Evolutionary conservation across 352 stramenopile genomes (phyloP).

Genomic region (Thalassiosira livingstoniorum): DNA sequence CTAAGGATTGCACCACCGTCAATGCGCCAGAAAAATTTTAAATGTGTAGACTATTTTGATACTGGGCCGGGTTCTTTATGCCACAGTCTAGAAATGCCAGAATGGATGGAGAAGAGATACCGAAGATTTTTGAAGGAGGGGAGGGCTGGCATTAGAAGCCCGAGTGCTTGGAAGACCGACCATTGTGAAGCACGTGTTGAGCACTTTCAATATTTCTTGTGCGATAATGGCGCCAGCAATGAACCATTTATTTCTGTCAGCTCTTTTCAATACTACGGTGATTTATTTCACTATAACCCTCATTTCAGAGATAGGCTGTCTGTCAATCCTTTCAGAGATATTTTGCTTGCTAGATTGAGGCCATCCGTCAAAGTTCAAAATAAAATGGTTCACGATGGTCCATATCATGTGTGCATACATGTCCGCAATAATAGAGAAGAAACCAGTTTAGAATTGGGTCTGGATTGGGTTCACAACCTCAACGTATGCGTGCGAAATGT

Average conservation of each 20-base stretch:
- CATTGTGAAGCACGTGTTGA: conserved; percentile 5
- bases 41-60: conserved; percentile 19
- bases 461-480: conserved; percentile 16
- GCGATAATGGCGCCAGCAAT: conserved; percentile 2
- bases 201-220: conserved; percentile 15
- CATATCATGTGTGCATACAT: conserved; percentile 32
- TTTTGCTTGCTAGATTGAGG: not conserved
- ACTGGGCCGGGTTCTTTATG: not conserved
- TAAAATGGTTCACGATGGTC: conserved; percentile 19
- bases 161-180: not conserved
- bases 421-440: not conserved
- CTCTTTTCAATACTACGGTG: conserved; percentile 22
- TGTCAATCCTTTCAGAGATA: not conserved
- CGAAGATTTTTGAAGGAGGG: not conserved
- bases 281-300: conserved; percentile 23
- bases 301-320: conserved; percentile 10
- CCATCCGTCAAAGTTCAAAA: conserved; percentile 5
- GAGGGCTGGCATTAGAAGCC: not conserved
- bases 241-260: conserved; percentile 14
- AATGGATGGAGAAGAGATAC: not conserved
- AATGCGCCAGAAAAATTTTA: not conserved
- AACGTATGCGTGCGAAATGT: conserved; percentile 14
- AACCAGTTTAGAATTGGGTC: not conserved
- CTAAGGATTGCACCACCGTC: conserved; percentile 15
- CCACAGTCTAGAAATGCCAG: conserved; percentile 15